Evolutionary conservation across 306 rosid genomes (phyloP).

Genomic region (Gynostemma pentaphyllum): DNA sequence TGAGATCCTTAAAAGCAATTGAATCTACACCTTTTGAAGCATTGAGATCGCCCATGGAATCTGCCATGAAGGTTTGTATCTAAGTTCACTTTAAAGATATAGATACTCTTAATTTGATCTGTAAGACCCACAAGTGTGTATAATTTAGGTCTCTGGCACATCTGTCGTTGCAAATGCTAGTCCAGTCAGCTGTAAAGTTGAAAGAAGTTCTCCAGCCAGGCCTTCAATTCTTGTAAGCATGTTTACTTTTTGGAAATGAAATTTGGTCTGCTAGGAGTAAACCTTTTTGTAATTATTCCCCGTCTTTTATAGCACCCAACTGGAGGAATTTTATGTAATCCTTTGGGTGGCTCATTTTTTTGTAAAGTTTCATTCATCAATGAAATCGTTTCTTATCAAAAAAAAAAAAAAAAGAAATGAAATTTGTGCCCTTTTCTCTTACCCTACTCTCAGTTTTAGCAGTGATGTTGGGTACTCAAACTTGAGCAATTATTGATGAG

Average conservation of each 20-base stretch:
- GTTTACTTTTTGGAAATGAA: background rate
- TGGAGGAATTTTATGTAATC: too few relatives aligned
- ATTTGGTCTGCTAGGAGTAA: too few relatives aligned
- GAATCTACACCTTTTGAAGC: conserved; percentile 60
- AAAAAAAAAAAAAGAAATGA: too few relatives aligned
- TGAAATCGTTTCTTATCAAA: too few relatives aligned
- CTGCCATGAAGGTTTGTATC: conserved; percentile 51
- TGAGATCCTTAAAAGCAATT: conserved; percentile 39
- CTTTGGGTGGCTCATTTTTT: too few relatives aligned
- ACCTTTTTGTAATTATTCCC: too few relatives aligned
- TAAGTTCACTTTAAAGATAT: conserved; percentile 11
- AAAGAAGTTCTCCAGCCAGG: conserved; percentile 66
- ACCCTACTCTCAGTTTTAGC: background rate
- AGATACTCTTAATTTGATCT: conserved; percentile 8
- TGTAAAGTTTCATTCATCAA: too few relatives aligned
- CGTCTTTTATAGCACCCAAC: too few relatives aligned
- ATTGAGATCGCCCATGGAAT: conserved; percentile 54
- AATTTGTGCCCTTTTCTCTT: background rate
- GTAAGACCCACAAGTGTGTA: background rate
- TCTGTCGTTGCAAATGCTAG: conserved; percentile 36
- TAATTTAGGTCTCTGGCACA: conserved; percentile 46
- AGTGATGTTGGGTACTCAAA: background rate
- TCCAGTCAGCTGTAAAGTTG: conserved; percentile 68
- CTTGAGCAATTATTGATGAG: background rate
- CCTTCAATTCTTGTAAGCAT: conserved; percentile 54